A percentile compares a stretch with the other conserved stretches of the same genome.
Conservation (phyloP, 768 basidiomycete genomes). For the Neoboletus subvelutipes region DNA sequence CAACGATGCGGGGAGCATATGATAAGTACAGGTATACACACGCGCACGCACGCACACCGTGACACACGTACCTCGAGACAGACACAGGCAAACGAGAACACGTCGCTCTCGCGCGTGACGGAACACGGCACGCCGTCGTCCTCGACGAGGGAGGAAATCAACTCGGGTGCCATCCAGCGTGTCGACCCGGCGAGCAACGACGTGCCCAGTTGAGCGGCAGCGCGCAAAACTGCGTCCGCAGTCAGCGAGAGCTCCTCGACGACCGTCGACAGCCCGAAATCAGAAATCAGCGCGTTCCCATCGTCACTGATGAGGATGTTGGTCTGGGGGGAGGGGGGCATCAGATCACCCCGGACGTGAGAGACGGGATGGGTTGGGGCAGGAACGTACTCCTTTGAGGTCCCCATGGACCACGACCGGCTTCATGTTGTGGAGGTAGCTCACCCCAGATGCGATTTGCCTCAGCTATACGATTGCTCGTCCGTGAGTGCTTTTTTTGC, state of each 20-base stretch:
- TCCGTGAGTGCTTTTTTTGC: too few species aligned
- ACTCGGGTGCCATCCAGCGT: constrained; percentile 52
- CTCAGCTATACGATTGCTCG: too few species aligned
- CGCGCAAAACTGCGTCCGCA: constrained; percentile 17
- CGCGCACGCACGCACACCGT: background rate
- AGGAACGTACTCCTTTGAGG: too few species aligned
- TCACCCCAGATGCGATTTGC: too few species aligned
- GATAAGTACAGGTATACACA: background rate
- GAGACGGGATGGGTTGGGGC: too few species aligned
- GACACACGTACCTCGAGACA: constrained; percentile 49
- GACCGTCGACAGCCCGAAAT: constrained; percentile 61
- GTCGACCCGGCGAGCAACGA: constrained; percentile 36
- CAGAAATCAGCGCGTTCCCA: constrained; percentile 55
- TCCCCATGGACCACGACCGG: too few species aligned
- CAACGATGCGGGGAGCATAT: background rate
- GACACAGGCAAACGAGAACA: constrained; percentile 60
- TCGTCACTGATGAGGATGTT: constrained; percentile 57
- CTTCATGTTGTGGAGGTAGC: too few species aligned
- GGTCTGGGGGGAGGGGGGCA: constrained; percentile 34
- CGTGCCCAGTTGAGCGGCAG: constrained; percentile 26
- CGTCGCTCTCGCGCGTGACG: constrained; percentile 53
- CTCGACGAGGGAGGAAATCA: constrained; percentile 49
- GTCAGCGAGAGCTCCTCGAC: constrained; percentile 49
- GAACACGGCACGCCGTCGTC: constrained; percentile 43
- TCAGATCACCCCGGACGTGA: too few species aligned